A percentile compares a stretch with the other conserved stretches of the same genome.
Conservation (phyloP, 306 rosid genomes). For the Carpinus fangiana region DNA sequence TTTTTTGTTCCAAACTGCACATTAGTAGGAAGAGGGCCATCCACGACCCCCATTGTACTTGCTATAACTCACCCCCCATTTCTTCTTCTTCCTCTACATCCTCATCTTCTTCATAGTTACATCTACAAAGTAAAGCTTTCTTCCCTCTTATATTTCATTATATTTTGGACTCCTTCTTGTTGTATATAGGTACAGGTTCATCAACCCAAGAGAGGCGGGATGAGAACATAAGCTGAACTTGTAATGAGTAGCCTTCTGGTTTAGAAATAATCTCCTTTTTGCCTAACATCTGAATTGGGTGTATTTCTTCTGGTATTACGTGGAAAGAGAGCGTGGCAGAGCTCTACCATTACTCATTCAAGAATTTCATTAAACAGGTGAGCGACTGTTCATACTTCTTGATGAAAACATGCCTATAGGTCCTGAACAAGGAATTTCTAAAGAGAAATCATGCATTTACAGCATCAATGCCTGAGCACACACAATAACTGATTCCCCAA, state of each 20-base stretch:
- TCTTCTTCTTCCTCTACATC: constrained; percentile 50
- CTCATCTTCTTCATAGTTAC: constrained; percentile 44
- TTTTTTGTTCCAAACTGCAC: constrained; percentile 67
- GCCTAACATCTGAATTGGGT: constrained; percentile 5
- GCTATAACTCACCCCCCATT: constrained; percentile 39
- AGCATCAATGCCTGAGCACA: not conserved
- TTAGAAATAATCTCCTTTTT: too few relatives aligned
- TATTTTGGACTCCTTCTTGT: not conserved
- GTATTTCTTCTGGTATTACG: not conserved
- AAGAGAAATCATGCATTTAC: not conserved
- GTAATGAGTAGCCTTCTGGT: not conserved
- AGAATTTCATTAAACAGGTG: constrained; percentile 40
- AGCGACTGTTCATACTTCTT: not conserved
- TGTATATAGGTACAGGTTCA: constrained; percentile 36
- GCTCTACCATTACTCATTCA: constrained; percentile 12
- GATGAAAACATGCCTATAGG: not conserved
- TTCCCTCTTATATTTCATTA: not conserved
- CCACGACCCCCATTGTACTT: constrained; percentile 59
- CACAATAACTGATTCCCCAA: not conserved
- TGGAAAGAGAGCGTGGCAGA: not conserved
- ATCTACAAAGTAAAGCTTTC: constrained; percentile 15
- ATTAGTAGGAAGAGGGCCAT: constrained; percentile 42
- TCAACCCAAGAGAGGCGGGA: too few relatives aligned
- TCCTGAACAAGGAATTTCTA: not conserved
- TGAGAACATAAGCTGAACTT: not conserved